Percentiles rank a stretch among this genome's conserved stretches.
Conservation (phyloP, 805 yeast species). For the Wickerhamomyces xylosicus region DNA sequence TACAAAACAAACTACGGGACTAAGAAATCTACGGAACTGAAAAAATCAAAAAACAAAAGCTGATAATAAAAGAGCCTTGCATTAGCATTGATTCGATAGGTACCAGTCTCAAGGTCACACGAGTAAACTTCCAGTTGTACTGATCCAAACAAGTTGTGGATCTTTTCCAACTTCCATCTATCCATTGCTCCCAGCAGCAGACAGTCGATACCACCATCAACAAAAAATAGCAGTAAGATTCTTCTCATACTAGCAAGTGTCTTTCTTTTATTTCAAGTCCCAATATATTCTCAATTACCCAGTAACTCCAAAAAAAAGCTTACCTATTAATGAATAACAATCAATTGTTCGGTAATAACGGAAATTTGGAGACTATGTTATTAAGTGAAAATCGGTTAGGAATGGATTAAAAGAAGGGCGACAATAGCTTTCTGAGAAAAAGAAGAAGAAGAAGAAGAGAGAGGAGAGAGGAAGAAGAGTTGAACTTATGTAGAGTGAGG, state of each 20-base stretch:
- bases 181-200: no score
- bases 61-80: no score
- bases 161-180: not conserved
- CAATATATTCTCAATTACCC: no score
- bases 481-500: conserved; percentile 4
- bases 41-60: no score
- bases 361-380: not conserved
- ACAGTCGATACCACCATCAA: no score
- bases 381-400: not conserved
- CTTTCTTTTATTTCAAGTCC: not conserved
- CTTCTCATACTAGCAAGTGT: not conserved
- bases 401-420: not conserved
- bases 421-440: conserved; percentile 22
- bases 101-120: no score
- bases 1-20: not conserved
- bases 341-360: not conserved
- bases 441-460: conserved; percentile 22
- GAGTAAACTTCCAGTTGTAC: not conserved
- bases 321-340: not conserved
- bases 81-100: no score
- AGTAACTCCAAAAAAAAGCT: not conserved
- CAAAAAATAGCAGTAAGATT: no score
- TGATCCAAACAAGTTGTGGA: not conserved
- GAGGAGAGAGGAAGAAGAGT: conserved; percentile 14
- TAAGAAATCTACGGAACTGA: no score